Percentiles rank a stretch among this genome's conserved stretches.
Conservation (phyloP, 1,284 basidiomycete genomes). For the Tilletiopsis washingtonensis region DNA sequence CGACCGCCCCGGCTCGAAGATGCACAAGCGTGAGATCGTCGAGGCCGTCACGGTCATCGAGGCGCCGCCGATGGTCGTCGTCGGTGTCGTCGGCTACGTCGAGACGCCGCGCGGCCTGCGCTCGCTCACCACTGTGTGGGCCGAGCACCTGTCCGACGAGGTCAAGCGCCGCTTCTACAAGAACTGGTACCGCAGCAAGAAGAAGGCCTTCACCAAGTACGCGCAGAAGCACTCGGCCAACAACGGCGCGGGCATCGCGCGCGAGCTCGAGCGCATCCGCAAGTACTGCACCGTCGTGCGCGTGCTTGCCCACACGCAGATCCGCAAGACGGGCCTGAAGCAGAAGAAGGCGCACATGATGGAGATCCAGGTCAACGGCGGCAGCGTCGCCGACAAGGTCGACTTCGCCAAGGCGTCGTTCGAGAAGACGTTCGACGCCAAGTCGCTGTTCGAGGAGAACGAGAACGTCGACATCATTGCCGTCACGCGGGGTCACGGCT, state of each 20-base stretch:
- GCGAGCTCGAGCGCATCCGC: conserved; percentile 98
- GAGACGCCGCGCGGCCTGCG: conserved; percentile 99
- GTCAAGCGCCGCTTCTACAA: conserved; percentile 99
- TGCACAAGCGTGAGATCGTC: conserved; percentile 70
- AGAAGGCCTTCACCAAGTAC: conserved; percentile 98
- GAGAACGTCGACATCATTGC: conserved; percentile 96
- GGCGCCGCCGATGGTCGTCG: conserved; percentile 92
- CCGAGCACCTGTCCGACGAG: conserved; percentile 65
- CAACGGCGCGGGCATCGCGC: conserved; percentile 79
- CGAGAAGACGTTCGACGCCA: conserved; percentile 89
- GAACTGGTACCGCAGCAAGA: conserved; percentile 99
- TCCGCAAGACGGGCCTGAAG: conserved; percentile 90
- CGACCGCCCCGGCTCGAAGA: conserved; percentile 83
- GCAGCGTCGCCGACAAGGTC: conserved; percentile 93
- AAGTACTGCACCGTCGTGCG: conserved; percentile 99
- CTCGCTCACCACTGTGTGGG: conserved; percentile 63
- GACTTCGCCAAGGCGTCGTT: conserved; percentile 91
- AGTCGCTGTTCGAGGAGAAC: conserved; percentile 86
- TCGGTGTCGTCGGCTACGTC: conserved; percentile 99
- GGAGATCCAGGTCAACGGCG: conserved; percentile 99
- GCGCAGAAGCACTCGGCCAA: conserved; percentile 99
- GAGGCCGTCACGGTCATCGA: conserved; percentile 95
- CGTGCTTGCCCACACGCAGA: conserved; percentile 90
- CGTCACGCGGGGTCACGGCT: conserved; percentile 98
- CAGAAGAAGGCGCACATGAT: conserved; percentile 99